Evolutionary conservation across 2,329 filamentous ascomycete species (phyloP).

Genomic region (Exophiala aquamarina): DNA sequence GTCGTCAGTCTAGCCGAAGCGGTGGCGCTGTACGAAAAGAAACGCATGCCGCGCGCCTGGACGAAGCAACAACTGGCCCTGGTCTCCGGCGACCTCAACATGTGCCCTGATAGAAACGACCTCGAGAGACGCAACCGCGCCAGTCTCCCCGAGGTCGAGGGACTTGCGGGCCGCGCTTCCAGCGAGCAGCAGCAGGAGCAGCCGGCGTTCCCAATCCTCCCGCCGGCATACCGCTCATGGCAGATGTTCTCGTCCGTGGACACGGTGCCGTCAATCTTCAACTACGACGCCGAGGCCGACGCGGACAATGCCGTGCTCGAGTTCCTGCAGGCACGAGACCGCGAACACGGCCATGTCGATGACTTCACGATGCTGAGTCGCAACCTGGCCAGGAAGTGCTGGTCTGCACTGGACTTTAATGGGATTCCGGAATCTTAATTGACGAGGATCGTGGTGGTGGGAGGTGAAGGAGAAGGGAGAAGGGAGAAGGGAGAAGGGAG

Average conservation of each 20-base stretch:
- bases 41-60: constrained; percentile 42
- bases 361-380: constrained; percentile 11
- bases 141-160: not conserved
- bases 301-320: constrained; percentile 18
- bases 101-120: constrained; percentile 8
- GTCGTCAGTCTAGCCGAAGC: constrained; percentile 35
- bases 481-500: too few species aligned
- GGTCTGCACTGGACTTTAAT: constrained; percentile 9
- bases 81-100: constrained; percentile 13
- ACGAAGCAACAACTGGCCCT: constrained; percentile 42
- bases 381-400: constrained; percentile 13
- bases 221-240: constrained; percentile 14
- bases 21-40: constrained; percentile 39
- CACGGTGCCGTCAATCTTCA: constrained; percentile 12
- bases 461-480: too few species aligned
- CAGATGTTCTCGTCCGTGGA: constrained; percentile 13
- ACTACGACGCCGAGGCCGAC: constrained; percentile 21
- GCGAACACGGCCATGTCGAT: constrained; percentile 8
- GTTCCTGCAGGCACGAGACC: constrained; percentile 8
- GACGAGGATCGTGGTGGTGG: too few species aligned
- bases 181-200: too few species aligned
- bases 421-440: constrained; percentile 4
- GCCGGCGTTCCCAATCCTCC: constrained; percentile 3
- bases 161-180: too few species aligned
- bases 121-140: constrained; percentile 4